Base-by-base conservation (phyloP, 192 early-diverging fungal genomes). In the Dimargaris verticillata region DNA sequence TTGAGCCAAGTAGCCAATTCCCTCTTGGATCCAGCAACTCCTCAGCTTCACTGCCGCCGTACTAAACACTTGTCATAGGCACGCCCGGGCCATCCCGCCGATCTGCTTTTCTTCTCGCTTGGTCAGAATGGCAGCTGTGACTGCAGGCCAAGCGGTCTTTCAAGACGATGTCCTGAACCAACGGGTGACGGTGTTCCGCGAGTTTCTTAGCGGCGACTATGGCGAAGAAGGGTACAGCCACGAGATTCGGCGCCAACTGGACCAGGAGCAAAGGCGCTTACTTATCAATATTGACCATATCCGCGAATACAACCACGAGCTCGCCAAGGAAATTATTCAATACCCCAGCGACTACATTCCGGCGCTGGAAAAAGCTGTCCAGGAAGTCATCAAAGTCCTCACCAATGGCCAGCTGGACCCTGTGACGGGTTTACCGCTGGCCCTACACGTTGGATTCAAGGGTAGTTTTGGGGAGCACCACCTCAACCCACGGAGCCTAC, bases 391-490 rank as follows among this genome's bases (percentile, higher is more conserved):
- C 44, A 59, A 62, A 17, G 72, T 66, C n/a, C 70, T 63, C 24
- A 68, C 66, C 22, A 69, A 64, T 43, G 63, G 71, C 61, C 54
- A 62, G 15, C 26, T 63, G 54, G 52, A 54, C 1, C 49, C 51
- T 0, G 33, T 25, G 14, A 55, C 43, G 0, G 60, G 49, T 33
- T 63, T 75, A 2, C 76, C 83, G 2, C 43, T 70, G 50, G 70
- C 68, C 41, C 80, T 89, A 53, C 80, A 85, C 24, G 78, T 93
- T 22, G 94, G 93, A 14, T 79, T 99, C 49, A 78, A 88, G 50
- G 96, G 96, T 15, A 83, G 86, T 49, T 97, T 99, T 75, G 94
- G 94, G 28, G 86, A 86, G 48, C 69, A 89, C 55, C 83, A 89
- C 53, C 70, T 95, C 63, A 88, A 84, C 54, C 95, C 94, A 24